These are phyloP conservation scores for Acanthamoeba triangularis DNA, from an alignment of 208 protist genomes.

Conservation along the genomic window DNA sequence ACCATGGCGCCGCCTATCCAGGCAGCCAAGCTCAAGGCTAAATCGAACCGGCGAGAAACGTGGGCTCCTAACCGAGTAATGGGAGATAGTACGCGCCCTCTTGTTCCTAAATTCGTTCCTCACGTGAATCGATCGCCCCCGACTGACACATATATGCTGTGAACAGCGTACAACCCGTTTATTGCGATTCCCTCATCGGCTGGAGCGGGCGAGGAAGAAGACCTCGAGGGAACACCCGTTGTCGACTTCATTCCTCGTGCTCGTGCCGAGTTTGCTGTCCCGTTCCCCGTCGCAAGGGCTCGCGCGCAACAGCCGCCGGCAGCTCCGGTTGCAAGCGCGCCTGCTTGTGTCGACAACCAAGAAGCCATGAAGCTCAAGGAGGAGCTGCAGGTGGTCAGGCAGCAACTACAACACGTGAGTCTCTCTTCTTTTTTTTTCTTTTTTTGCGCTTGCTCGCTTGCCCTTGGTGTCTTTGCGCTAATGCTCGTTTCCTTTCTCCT, in stretches of 20 bases:
- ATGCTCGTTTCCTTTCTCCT: background rate
- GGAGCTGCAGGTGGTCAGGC: constrained; percentile 3
- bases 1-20: background rate
- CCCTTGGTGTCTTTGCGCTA: background rate
- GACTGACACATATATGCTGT: background rate
- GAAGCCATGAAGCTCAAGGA: background rate
- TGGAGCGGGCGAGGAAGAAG: background rate
- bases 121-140: background rate
- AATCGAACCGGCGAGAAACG: constrained; percentile 67
- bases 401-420: background rate
- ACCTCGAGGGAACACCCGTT: background rate
- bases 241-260: background rate
- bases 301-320: background rate
- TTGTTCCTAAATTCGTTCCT: background rate
- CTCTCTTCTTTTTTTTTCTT: background rate
- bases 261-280: background rate
- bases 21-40: constrained; percentile 14
- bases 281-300: background rate
- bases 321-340: background rate
- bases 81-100: background rate
- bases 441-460: too few relatives aligned
- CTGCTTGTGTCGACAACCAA: background rate
- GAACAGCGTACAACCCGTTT: background rate
- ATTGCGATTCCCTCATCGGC: background rate
- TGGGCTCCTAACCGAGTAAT: constrained; percentile 52